Percentiles rank a stretch among this genome's conserved stretches.
phyloP scores from a whole-genome alignment of 768 basidiomycete species.

The Suillus subaureus region DNA sequence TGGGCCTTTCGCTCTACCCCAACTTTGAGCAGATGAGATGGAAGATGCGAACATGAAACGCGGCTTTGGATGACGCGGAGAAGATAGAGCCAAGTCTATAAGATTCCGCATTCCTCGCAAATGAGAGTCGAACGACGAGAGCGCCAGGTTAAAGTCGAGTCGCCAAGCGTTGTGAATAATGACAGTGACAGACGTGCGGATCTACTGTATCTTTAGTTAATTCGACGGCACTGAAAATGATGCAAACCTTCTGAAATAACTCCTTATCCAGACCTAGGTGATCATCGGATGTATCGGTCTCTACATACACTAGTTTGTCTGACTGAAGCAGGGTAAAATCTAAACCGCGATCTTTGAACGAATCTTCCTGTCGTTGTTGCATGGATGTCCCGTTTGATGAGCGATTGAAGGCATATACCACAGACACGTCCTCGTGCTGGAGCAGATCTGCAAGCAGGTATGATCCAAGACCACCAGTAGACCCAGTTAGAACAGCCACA shows the following conservation, averaged over 20 bases:
- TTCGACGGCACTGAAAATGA: not conserved
- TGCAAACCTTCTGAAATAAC: slow-evolving; percentile 19
- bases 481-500: slow-evolving; percentile 41
- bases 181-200: slow-evolving; percentile 34
- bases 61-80: too few relatives aligned
- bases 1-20: slow-evolving; percentile 29
- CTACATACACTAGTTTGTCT: slow-evolving; percentile 36
- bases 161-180: slow-evolving; percentile 49
- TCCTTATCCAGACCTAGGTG: slow-evolving; percentile 31
- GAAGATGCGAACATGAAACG: slow-evolving; percentile 46
- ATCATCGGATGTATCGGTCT: slow-evolving; percentile 32
- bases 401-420: slow-evolving; percentile 39
- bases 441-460: slow-evolving; percentile 36
- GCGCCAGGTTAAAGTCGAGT: slow-evolving; percentile 44
- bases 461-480: slow-evolving; percentile 42
- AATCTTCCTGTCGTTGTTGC: slow-evolving; percentile 26
- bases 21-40: slow-evolving; percentile 35
- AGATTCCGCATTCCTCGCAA: slow-evolving; percentile 41
- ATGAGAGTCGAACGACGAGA: slow-evolving; percentile 46
- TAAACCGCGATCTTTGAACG: slow-evolving; percentile 36
- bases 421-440: slow-evolving; percentile 21
- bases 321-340: slow-evolving; percentile 27
- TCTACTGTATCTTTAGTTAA: slow-evolving; percentile 19
- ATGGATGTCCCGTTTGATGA: slow-evolving; percentile 20
- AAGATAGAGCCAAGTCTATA: slow-evolving; percentile 32